Conservation (phyloP, 2,329 filamentous ascomycete genomes). For the Curvularia sp. region DNA sequence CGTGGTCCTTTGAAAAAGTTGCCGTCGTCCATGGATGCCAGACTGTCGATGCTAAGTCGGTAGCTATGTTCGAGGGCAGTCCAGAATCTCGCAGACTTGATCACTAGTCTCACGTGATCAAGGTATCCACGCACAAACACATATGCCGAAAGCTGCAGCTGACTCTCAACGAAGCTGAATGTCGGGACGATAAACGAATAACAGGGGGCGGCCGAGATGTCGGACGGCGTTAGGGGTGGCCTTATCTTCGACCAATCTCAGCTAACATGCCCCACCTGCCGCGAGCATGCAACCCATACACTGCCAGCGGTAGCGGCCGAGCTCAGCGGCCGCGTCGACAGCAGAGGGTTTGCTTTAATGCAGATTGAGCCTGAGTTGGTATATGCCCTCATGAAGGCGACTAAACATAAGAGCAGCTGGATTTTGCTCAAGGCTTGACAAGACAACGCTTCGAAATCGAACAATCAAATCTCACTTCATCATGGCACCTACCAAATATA, state of each 20-base stretch:
- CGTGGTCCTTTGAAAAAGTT: conserved; percentile 20
- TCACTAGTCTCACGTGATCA: background rate
- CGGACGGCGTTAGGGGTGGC: background rate
- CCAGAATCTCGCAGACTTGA: background rate
- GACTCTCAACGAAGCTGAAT: background rate
- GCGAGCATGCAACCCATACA: background rate
- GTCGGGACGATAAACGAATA: background rate
- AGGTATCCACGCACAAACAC: background rate
- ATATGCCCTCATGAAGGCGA: background rate
- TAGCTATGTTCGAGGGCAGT: background rate
- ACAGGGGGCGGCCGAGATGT: conserved; percentile 15
- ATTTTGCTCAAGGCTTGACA: background rate
- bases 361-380: background rate
- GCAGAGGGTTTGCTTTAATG: background rate
- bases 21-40: conserved; percentile 16
- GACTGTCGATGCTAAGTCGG: background rate
- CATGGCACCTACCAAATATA: conserved; percentile 23
- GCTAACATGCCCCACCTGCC: conserved; percentile 9
- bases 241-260: conserved; percentile 5
- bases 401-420: conserved; percentile 12
- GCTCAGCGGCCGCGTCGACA: conserved; percentile 2
- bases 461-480: background rate
- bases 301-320: conserved; percentile 8
- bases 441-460: background rate
- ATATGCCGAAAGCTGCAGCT: background rate